Evolutionary conservation across 148 eudicot species (phyloP), one percentile per base, ranked within the genome.

Genomic region (Persicaria maculosa): DNA sequence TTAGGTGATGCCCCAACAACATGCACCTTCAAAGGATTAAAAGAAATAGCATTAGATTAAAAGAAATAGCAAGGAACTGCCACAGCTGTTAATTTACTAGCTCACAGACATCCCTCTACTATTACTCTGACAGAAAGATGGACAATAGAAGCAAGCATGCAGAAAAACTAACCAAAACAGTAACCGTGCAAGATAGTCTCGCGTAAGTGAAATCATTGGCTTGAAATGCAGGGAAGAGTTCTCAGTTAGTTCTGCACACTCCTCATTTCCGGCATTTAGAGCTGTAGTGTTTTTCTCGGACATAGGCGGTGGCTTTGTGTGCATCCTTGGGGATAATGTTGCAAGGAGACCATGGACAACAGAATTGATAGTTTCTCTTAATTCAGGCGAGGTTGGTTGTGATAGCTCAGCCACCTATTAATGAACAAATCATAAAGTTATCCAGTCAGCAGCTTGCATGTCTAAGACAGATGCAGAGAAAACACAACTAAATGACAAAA

Each of bases 301-400:
- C 5, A 79, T 71, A 78, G 90, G 84, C 6, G 92, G 97, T 10
- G 91, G 90, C 82, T 85, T 92, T 10, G 98, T 90, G 78, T 91
- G 93, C 96, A 94, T 92, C 81, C 84, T 90, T 19, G 98, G 97
- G 69, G 98, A 94, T 72, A 94, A 85, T 9, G 98, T 94, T 67
- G 98, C 98, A 69, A 94, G 92, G 72, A 94, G 89, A 79, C 98
- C 98, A 79, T 91, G 96, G 46, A 91, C 92, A 44, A 94, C 89
- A 54, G 97, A 94, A 76, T 86, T 87, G 62, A 94, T 90, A 9
- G 88, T 87, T 76, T 89, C 91, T 83, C 86, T 91, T 52, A 91
- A 75, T 77, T 94, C 97, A 48, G 93, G 82, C 40, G 92, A 90
- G 47, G 96, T 85, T 78, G 98, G 97, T 76, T 94, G 96, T 73